Conservation (phyloP, 805 yeast species). For the Saccharomyces paradoxus region DNA sequence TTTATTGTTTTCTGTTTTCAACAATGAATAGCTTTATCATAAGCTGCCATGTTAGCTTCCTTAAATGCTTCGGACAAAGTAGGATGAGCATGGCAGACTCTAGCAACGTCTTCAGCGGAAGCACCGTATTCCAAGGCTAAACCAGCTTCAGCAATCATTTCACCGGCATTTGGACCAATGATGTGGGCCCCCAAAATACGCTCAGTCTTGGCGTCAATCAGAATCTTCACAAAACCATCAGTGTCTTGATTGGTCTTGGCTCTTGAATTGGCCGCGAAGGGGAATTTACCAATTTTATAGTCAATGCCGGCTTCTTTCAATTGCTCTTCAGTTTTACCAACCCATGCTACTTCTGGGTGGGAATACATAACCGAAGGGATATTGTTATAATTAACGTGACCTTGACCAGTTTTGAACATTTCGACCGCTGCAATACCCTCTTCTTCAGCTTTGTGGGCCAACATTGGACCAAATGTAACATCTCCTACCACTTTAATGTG, state of each 20-base stretch:
- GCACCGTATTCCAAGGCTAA: constrained; percentile 98
- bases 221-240: constrained; percentile 92
- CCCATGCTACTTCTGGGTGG: constrained; percentile 99
- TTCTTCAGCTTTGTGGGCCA: constrained; percentile 99
- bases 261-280: constrained; percentile 97
- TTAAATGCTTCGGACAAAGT: constrained; percentile 95
- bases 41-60: constrained; percentile 93
- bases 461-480: constrained; percentile 97
- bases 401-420: constrained; percentile 85
- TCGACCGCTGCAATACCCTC: constrained; percentile 99
- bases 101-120: constrained; percentile 92
- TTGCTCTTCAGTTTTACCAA: constrained; percentile 92
- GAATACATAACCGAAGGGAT: constrained; percentile 99
- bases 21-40: constrained; percentile 81
- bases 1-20: neutral
- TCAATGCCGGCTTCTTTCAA: constrained; percentile 85
- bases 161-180: constrained; percentile 98
- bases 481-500: constrained; percentile 98
- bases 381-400: constrained; percentile 96
- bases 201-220: constrained; percentile 96
- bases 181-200: constrained; percentile 94
- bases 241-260: constrained; percentile 97
- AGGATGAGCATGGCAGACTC: constrained; percentile 98
- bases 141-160: constrained; percentile 98
- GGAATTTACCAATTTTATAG: constrained; percentile 95